Percentiles rank a stretch among this genome's conserved stretches.
phyloP scores from a whole-genome alignment of 1,284 basidiomycete species.

The Malassezia sympodialis region DNA sequence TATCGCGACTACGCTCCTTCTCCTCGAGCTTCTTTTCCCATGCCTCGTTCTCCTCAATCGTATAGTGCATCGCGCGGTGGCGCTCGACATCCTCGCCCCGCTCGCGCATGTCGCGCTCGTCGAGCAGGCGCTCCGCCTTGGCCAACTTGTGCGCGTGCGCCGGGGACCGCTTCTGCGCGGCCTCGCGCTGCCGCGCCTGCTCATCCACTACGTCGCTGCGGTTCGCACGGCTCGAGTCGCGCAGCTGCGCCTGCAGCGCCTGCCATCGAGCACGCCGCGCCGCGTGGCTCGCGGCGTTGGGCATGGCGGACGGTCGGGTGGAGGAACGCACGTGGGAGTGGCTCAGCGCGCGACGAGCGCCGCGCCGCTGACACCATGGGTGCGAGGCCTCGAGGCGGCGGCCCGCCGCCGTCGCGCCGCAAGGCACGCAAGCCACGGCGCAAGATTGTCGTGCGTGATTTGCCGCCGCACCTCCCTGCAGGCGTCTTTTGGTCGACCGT shows the following conservation, averaged over 20 bases:
- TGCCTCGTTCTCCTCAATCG: conserved; percentile 81
- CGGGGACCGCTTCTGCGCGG: conserved; percentile 14
- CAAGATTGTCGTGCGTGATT: conserved; percentile 75
- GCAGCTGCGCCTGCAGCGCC: conserved; percentile 4
- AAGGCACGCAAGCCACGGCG: not conserved
- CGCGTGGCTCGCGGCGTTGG: not conserved
- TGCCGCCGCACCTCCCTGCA: conserved; percentile 85
- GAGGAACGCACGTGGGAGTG: not conserved
- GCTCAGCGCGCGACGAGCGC: not conserved
- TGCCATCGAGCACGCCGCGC: conserved; percentile 6
- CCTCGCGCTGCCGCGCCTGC: conserved; percentile 22
- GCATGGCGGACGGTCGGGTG: not conserved
- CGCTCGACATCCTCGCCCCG: conserved; percentile 63
- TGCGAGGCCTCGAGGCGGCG: not conserved
- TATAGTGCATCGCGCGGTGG: conserved; percentile 83
- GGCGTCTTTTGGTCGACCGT: conserved; percentile 87
- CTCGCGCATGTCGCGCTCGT: conserved; percentile 77
- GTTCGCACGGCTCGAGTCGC: conserved; percentile 31
- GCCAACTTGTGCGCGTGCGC: conserved; percentile 27
- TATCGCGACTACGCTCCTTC: conserved; percentile 66
- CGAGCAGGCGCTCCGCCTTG: conserved; percentile 71
- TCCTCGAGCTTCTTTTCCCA: conserved; percentile 79
- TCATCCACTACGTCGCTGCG: conserved; percentile 28
- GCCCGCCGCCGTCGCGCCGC: not conserved
- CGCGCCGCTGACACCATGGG: not conserved